Base-by-base conservation (phyloP, 208 protist genomes). In the Trypanosoma avium region DNA sequence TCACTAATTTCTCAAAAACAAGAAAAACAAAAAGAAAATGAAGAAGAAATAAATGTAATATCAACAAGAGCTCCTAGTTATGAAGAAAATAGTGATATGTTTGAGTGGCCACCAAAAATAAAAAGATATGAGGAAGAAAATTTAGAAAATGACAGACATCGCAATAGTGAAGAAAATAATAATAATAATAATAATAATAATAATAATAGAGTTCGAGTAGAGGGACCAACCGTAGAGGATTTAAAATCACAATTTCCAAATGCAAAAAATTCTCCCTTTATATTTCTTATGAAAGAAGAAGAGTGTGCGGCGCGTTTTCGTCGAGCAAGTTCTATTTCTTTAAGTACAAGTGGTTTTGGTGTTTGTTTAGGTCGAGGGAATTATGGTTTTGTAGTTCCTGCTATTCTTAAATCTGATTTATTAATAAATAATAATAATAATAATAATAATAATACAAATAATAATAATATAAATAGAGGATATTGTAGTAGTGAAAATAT, bases 331-430 rank as follows among this genome's bases (percentile, higher is more conserved):
- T 21, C 45, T n/a, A 22, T 43, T 4, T 69, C 63, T 7, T 54
- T 33, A 17, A 47, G 54, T 38, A 47, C 1, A 0, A 56, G 26
- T 33, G 35, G 55, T 7, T 35, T 61, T 15, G 33, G 30, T 9
- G 4, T 33, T 0, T 61, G 54, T 24, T 17, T 60, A 3, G 63
- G 63, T 22, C 63, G 63, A 27, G 63, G 63, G 1, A 61, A 60
- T 46, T 69, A 62, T 45, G 63, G 63, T n/a, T 55, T 69, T 61
- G 63, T 69, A 7, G 43, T 69, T 32, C 63, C 63, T 15, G 63
- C 63, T 38, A 24, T 47, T 0, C 40, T 12, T 3, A 53, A 53
- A 27, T 36, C 42, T 29, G 26, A 0, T 24, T 36, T 24, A 42
- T 15, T 1, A 17, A n/a, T n/a, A n/a, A n/a, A n/a, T n/a, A n/a